phyloP scores from a whole-genome alignment of 192 early-diverging fungal genomes.

The Rhizophagus prolifer region DNA sequence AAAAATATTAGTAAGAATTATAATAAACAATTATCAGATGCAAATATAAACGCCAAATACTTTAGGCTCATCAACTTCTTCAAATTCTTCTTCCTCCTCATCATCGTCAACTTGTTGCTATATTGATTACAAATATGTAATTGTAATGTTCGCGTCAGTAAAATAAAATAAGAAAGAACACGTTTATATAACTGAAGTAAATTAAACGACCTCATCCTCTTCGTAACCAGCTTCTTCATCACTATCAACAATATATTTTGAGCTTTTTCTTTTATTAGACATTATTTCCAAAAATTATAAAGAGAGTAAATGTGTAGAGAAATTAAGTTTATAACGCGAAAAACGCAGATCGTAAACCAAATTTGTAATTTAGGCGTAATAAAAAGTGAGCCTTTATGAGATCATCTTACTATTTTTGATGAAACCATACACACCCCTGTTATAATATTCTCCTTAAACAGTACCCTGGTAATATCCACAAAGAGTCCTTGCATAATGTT shows the following conservation, averaged over 20 bases:
- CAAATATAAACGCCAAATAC: not conserved
- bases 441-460: no score
- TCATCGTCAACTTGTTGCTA: not conserved
- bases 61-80: not conserved
- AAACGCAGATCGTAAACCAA: not conserved
- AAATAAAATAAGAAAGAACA: not conserved
- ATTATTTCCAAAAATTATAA: not conserved
- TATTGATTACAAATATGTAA: not conserved
- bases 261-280: constrained; percentile 7
- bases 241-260: not conserved
- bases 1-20: not conserved
- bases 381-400: no score
- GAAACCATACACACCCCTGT: no score
- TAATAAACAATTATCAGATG: not conserved
- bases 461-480: no score
- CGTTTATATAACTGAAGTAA: not conserved
- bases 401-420: no score
- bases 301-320: not conserved
- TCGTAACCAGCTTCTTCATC: constrained; percentile 1
- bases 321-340: not conserved
- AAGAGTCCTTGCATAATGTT: no score
- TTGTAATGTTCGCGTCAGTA: not conserved
- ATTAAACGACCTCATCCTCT: not conserved
- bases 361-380: no score
- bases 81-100: not conserved